Evolutionary conservation across 2,329 filamentous ascomycete species (phyloP).

Genomic region (Tolypocladium tundrense): DNA sequence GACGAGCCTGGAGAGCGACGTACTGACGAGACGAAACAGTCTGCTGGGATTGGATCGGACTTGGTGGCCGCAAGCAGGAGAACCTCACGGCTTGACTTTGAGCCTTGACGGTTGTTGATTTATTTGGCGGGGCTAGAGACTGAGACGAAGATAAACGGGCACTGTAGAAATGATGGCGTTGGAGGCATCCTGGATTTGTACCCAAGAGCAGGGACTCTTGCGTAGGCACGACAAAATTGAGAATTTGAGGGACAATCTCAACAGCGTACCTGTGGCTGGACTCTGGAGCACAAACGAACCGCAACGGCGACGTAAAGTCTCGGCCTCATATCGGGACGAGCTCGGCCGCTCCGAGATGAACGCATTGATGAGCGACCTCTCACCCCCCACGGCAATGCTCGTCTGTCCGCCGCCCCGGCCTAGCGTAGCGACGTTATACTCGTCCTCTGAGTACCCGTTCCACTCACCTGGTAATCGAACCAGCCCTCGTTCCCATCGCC

Average conservation of each 20-base stretch:
- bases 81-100: neutral
- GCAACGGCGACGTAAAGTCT: neutral
- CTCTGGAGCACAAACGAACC: neutral
- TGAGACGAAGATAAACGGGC: neutral
- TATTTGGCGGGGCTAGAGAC: neutral
- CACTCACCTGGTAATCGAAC: conserved; percentile 19
- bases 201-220: neutral
- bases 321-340: too few relatives aligned
- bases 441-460: conserved; percentile 15
- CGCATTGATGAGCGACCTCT: too few relatives aligned
- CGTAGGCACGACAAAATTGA: neutral
- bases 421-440: conserved; percentile 13
- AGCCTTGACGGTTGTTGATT: neutral
- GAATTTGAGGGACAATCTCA: neutral
- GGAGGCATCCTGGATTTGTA: neutral
- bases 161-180: neutral
- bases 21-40: conserved; percentile 26
- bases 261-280: neutral
- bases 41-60: conserved; percentile 43
- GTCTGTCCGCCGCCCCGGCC: too few relatives aligned
- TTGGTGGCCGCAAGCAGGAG: conserved; percentile 25
- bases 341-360: too few relatives aligned
- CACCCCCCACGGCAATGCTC: too few relatives aligned
- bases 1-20: neutral
- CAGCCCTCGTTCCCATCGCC: conserved; percentile 17